Percentiles rank a stretch among this genome's conserved stretches.
Conservation (phyloP, 352 stramenopile genomes). For the Pythium myriotylum region DNA sequence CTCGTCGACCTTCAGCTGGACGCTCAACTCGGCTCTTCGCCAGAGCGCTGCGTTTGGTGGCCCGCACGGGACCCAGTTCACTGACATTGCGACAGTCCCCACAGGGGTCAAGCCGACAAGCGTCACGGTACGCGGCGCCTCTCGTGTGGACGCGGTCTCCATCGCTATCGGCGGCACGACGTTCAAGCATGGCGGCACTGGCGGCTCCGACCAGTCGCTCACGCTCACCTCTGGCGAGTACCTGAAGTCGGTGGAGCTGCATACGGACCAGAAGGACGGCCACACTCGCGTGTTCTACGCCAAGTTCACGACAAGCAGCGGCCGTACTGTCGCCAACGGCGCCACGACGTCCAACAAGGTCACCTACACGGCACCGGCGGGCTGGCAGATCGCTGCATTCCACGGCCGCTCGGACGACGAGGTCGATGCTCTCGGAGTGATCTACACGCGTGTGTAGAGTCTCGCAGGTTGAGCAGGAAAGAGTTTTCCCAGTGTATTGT, state of each 20-base stretch:
- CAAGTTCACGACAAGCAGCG: conserved; percentile 41
- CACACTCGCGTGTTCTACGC: conserved; percentile 51
- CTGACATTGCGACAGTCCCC: conserved; percentile 32
- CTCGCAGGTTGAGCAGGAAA: neutral
- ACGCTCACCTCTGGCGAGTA: conserved; percentile 43
- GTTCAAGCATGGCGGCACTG: conserved; percentile 41
- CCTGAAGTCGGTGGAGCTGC: conserved; percentile 45
- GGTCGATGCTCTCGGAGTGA: conserved; percentile 47
- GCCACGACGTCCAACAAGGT: conserved; percentile 34
- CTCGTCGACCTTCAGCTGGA: conserved; percentile 45
- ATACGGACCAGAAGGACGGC: conserved; percentile 44
- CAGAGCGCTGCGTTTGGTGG: too few species aligned
- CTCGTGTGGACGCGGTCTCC: conserved; percentile 46
- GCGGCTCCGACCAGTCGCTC: conserved; percentile 40
- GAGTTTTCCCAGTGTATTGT: too few species aligned
- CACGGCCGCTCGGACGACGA: conserved; percentile 44
- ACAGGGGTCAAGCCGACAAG: conserved; percentile 35
- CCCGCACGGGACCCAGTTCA: conserved; percentile 42
- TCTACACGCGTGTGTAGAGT: conserved; percentile 34
- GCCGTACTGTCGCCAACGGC: conserved; percentile 34
- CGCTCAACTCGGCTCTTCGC: conserved; percentile 24
- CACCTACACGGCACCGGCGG: conserved; percentile 34
- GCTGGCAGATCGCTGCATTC: conserved; percentile 53
- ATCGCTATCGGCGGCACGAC: conserved; percentile 27
- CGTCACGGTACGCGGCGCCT: conserved; percentile 35